Conservation (phyloP, 257 asterid species). For the Petrea volubilis region DNA sequence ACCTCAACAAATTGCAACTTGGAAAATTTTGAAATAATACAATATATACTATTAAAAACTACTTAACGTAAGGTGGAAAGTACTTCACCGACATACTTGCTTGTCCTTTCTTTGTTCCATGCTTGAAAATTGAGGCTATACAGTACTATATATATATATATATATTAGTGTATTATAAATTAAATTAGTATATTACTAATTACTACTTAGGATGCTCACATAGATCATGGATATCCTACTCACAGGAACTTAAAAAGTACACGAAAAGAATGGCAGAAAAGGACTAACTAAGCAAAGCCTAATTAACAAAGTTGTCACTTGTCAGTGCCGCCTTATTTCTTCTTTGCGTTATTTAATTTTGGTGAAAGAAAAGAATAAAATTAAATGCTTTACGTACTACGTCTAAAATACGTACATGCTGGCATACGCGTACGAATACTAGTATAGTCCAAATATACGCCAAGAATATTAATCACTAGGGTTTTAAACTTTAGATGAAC, state of each 20-base stretch:
- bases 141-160: background rate
- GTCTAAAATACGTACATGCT: slow-evolving; percentile 28
- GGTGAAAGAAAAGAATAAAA: slow-evolving; percentile 33
- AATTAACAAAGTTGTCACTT: background rate
- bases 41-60: background rate
- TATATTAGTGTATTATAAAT: background rate
- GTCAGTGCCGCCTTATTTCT: background rate
- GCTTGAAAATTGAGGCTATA: slow-evolving; percentile 2
- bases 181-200: background rate
- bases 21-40: background rate
- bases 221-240: background rate
- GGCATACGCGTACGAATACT: slow-evolving; percentile 36
- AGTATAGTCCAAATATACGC: slow-evolving; percentile 35
- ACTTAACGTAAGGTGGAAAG: slow-evolving; percentile 21
- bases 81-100: slow-evolving; percentile 17
- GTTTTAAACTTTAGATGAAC: background rate
- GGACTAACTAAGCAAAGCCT: background rate
- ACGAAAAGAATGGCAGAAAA: background rate
- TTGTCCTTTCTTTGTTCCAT: background rate
- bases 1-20: too few species aligned
- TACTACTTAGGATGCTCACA: background rate
- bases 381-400: slow-evolving; percentile 31
- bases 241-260: background rate
- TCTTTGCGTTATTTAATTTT: background rate
- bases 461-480: slow-evolving; percentile 17